Conservation (phyloP, 176 grass and related monocot genomes). For the Cenchrus americanus region DNA sequence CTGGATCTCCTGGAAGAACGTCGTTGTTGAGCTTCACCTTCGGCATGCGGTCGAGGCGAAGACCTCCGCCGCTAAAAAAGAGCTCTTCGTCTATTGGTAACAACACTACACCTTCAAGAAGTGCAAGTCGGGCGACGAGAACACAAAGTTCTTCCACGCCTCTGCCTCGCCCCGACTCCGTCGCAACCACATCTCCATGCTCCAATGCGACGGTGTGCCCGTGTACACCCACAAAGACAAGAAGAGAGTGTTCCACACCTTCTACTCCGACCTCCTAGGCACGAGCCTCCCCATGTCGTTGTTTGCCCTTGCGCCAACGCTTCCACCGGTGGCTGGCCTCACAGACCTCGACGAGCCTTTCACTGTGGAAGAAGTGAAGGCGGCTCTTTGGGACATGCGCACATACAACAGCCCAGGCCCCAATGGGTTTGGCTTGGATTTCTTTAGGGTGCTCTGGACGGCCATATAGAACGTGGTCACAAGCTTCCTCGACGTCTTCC, state of each 20-base stretch:
- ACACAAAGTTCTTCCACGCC: neutral
- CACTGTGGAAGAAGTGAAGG: neutral
- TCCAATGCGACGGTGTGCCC: neutral
- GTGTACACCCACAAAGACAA: neutral
- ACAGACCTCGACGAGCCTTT: neutral
- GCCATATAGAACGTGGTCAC: too few species aligned
- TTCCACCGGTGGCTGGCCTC: neutral
- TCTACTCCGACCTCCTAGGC: neutral
- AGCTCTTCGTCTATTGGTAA: neutral
- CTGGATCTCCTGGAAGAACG: neutral
- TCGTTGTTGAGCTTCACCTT: neutral
- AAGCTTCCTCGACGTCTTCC: neutral
- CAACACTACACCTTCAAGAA: neutral
- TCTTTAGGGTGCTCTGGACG: neutral
- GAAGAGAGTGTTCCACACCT: neutral
- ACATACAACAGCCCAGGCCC: neutral
- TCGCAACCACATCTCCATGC: neutral
- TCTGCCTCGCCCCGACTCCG: neutral
- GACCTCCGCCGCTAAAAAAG: too few species aligned
- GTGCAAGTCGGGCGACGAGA: neutral
- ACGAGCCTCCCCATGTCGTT: too few species aligned
- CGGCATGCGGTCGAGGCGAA: rapidly evolving
- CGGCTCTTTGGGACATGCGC: neutral
- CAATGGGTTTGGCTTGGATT: neutral
- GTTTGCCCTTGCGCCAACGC: neutral